Evolutionary conservation across 1,284 basidiomycete species (phyloP).

Genomic region (Ceratorhiza oryzae-sativae): DNA sequence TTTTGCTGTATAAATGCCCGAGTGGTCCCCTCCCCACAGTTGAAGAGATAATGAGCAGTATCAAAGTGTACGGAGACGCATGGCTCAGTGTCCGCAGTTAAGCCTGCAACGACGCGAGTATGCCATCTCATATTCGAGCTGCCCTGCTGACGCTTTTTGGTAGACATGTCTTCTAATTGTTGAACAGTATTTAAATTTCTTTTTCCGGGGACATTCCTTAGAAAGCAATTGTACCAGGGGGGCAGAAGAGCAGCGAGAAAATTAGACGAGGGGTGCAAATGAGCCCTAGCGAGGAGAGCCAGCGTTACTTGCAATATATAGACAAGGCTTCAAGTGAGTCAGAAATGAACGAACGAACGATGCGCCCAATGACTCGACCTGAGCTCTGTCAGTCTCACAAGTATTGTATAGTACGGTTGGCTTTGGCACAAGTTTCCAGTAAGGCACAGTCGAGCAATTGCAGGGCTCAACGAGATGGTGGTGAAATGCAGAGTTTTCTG

Average conservation of each 20-base stretch:
- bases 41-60: constrained; percentile 83
- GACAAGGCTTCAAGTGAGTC: not conserved
- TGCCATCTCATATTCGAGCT: constrained; percentile 50
- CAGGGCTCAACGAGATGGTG: not conserved
- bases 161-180: constrained; percentile 12
- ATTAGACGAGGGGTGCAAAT: not conserved
- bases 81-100: constrained; percentile 78
- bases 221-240: not conserved
- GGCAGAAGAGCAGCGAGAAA: not conserved
- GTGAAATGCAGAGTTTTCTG: not conserved
- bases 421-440: not conserved
- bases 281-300: not conserved
- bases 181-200: not conserved
- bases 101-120: constrained; percentile 52
- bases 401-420: not conserved
- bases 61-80: constrained; percentile 77
- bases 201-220: not conserved
- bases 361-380: not conserved
- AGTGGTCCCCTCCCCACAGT: constrained; percentile 81
- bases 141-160: constrained; percentile 14
- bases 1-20: constrained; percentile 74
- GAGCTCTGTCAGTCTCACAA: not conserved
- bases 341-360: not conserved
- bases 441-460: not conserved
- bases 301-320: constrained; percentile 1